Evolutionary conservation across 176 grass and related monocot species (phyloP), one percentile per base, ranked within the genome.

Genomic region (Carex scoparia): DNA sequence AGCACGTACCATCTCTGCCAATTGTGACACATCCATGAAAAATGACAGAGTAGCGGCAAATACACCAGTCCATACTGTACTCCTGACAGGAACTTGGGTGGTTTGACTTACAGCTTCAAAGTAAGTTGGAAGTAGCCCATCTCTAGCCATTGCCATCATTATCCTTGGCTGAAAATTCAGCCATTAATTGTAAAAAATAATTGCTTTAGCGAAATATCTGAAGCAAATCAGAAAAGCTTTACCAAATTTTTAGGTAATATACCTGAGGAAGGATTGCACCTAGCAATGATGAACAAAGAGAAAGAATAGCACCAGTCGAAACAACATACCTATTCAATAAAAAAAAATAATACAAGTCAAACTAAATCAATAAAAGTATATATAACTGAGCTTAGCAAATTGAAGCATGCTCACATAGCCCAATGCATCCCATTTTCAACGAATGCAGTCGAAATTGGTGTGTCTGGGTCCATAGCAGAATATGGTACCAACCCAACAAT

Each of bases 91-190:
- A 44, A 97, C 89, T 90, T 94, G 89, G 33, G 92, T 97, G n/a
- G 64, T 80, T 44, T 55, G 75, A 87, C 89, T 85, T 67, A 97
- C 89, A 69, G 71, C 79, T 65, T 92, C 90, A 69, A 97, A 97
- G 15, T 94, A 78, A 61, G 89, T 68, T 14, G 92, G 92, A 82
- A 93, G 81, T 69, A 97, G 85, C 55, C 95, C 92, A 85, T 97
- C 92, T 90, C 95, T 94, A 81, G 92, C 90, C 95, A 97, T 94
- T 69, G 95, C 95, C 95, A 98, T 93, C 69, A 93, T 88, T 63
- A 98, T 98, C 87, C 95, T 88, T 32, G 95, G 95, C 92, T 98
- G 88, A 44, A 18, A 67, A 83, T 54, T 54, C 31, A 11, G 48
- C 46, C 11, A 54, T 31, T 54, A 76, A 89, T 89, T 78, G 65